A percentile compares a stretch with the other conserved stretches of the same genome.
These are phyloP conservation scores for Emydomyces testavorans DNA, from an alignment of 2,329 filamentous ascomycete genomes.

Conservation along the genomic window DNA sequence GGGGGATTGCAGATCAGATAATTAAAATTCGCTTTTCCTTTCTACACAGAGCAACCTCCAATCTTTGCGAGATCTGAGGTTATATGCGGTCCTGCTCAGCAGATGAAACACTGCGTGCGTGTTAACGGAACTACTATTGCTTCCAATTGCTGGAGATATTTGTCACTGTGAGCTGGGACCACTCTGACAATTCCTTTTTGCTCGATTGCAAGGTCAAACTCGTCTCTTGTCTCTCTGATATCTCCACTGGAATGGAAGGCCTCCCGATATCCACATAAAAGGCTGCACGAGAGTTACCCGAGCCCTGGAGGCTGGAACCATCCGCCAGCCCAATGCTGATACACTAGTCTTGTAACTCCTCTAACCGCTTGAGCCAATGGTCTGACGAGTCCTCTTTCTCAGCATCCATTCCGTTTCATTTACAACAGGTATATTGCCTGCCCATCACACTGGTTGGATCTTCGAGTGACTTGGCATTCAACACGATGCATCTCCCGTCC, in stretches of 20 bases:
- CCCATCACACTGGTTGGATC: conserved; percentile 1
- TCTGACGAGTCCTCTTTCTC: neutral
- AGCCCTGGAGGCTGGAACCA: neutral
- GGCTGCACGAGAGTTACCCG: neutral
- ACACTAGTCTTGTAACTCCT: conserved; percentile 6
- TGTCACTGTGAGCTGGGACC: no score
- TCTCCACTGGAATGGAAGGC: no score
- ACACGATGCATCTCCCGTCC: neutral
- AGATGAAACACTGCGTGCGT: neutral
- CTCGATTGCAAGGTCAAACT: no score
- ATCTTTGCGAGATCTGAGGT: neutral
- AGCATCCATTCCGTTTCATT: neutral
- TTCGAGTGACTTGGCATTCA: neutral
- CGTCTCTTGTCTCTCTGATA: no score
- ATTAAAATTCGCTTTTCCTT: neutral
- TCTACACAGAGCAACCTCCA: neutral
- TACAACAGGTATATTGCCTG: neutral
- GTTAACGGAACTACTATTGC: neutral
- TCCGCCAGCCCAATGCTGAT: conserved; percentile 3
- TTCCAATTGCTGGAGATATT: neutral
- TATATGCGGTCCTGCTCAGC: neutral
- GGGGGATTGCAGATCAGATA: no score
- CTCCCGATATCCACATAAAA: neutral
- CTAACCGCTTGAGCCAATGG: conserved; percentile 2
- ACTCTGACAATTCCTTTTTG: no score